Evolutionary conservation across 129 eudicot genomes (phyloP).

Genomic region (Deinandra increscens): DNA sequence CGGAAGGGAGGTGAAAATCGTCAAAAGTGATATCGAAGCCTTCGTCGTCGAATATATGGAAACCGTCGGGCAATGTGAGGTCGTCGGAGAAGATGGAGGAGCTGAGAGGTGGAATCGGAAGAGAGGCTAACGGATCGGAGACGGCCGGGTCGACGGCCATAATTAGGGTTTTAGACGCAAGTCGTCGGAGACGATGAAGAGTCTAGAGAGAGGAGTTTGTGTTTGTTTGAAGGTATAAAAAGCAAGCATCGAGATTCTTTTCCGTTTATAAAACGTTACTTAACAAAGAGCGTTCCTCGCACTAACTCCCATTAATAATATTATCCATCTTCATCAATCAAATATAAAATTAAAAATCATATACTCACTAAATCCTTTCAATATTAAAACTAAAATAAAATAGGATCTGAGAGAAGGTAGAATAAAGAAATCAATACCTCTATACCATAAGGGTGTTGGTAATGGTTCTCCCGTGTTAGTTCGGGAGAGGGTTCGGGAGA

Average conservation of each 20-base stretch:
- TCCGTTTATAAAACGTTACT: too few relatives aligned
- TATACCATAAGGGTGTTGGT: too few relatives aligned
- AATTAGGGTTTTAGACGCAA: conserved; percentile 29
- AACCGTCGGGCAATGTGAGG: conserved; percentile 25
- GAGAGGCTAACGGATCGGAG: conserved; percentile 23
- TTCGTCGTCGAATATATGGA: conserved; percentile 30
- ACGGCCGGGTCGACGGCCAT: conserved; percentile 47
- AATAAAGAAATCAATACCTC: too few relatives aligned
- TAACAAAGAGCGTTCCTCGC: too few relatives aligned
- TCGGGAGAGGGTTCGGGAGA: too few relatives aligned
- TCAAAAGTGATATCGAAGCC: conserved; percentile 63
- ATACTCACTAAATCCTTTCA: too few relatives aligned
- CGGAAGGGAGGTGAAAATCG: conserved; percentile 49
- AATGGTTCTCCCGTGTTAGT: too few relatives aligned
- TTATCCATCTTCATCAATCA: too few relatives aligned
- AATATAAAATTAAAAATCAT: too few relatives aligned
- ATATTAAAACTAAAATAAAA: too few relatives aligned
- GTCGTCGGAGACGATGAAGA: conserved; percentile 29
- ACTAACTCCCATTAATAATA: too few relatives aligned
- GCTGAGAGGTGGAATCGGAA: conserved; percentile 38
- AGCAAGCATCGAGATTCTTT: background rate
- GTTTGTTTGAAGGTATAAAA: conserved; percentile 15
- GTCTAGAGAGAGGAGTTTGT: conserved; percentile 10
- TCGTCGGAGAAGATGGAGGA: conserved; percentile 28
- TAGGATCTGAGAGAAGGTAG: too few relatives aligned